These are phyloP conservation scores for Boletellus deceptivus DNA, from an alignment of 1,284 basidiomycete species.

Conservation along the genomic window DNA sequence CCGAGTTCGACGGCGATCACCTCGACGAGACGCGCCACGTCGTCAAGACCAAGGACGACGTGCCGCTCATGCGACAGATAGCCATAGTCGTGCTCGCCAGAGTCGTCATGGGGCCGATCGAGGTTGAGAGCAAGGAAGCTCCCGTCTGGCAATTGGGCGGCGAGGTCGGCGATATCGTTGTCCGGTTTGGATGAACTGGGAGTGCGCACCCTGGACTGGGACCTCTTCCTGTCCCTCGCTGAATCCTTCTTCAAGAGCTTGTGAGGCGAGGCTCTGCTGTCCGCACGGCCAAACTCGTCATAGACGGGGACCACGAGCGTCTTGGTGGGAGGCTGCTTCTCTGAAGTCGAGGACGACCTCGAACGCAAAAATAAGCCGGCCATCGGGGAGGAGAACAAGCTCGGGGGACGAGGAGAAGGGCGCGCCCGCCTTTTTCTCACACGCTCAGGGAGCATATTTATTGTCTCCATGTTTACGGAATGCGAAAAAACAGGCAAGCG, in stretches of 20 bases:
- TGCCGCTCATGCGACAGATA: conserved; percentile 72
- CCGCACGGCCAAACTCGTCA: conserved; percentile 69
- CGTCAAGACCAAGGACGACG: conserved; percentile 72
- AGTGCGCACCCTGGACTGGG: conserved; percentile 40
- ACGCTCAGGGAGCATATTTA: too few species aligned
- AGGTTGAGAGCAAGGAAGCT: conserved; percentile 62
- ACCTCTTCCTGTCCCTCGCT: conserved; percentile 58
- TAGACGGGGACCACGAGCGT: conserved; percentile 19
- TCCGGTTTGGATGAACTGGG: conserved; percentile 35
- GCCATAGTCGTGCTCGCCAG: conserved; percentile 57
- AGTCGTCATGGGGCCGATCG: conserved; percentile 44
- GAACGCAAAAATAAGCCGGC: conserved; percentile 56
- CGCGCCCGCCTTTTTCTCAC: conserved; percentile 2
- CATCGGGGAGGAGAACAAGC: conserved; percentile 36
- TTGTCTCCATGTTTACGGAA: conserved; percentile 4
- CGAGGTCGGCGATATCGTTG: conserved; percentile 32
- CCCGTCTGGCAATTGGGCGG: conserved; percentile 54
- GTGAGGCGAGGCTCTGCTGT: conserved; percentile 38
- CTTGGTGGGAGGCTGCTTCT: conserved; percentile 32
- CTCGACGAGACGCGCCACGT: conserved; percentile 67
- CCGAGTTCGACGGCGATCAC: conserved; percentile 71
- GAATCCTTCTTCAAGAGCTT: conserved; percentile 33
- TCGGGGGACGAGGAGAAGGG: neutral
- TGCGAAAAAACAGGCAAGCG: neutral
- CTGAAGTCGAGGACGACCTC: conserved; percentile 49